A percentile compares a stretch with the other conserved stretches of the same genome.
These are phyloP conservation scores for Termitomyces sp. DNA, from an alignment of 768 basidiomycete genomes.

Conservation along the genomic window DNA sequence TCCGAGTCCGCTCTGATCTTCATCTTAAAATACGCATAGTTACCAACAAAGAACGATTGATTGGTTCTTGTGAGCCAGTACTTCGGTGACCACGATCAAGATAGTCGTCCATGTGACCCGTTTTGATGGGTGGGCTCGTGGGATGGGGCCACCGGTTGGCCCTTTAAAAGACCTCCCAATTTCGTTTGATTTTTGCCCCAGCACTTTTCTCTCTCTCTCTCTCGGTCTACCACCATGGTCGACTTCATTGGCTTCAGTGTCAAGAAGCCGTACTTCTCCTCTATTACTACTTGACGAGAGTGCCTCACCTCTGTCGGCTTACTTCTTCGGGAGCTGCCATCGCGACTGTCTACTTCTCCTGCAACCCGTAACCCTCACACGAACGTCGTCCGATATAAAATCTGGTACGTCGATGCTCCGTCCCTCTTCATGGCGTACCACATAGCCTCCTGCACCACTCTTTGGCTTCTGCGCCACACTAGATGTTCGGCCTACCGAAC, in stretches of 20 bases:
- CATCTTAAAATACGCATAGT: no score
- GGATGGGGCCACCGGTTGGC: no score
- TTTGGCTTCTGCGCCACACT: neutral
- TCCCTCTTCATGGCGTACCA: neutral
- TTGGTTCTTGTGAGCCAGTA: no score
- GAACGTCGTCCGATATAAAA: neutral
- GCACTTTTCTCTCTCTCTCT: neutral
- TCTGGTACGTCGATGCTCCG: neutral
- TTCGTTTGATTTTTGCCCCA: no score
- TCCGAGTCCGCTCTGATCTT: no score
- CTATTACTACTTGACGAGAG: neutral
- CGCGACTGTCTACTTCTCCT: neutral
- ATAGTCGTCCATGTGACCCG: no score
- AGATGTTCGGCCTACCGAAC: neutral
- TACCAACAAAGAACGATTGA: no score
- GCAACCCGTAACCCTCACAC: neutral
- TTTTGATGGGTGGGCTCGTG: no score
- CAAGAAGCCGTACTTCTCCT: no score
- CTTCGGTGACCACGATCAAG: no score
- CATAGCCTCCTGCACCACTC: neutral
- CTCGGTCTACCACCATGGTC: neutral
- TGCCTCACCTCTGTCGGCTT: neutral
- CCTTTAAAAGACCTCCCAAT: no score
- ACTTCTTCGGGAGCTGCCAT: neutral
- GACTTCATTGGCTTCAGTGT: neutral